Percentiles rank a stretch among this genome's conserved stretches.
These are phyloP conservation scores for Aphanomyces invadans DNA, from an alignment of 352 stramenopile species.

Conservation along the genomic window DNA sequence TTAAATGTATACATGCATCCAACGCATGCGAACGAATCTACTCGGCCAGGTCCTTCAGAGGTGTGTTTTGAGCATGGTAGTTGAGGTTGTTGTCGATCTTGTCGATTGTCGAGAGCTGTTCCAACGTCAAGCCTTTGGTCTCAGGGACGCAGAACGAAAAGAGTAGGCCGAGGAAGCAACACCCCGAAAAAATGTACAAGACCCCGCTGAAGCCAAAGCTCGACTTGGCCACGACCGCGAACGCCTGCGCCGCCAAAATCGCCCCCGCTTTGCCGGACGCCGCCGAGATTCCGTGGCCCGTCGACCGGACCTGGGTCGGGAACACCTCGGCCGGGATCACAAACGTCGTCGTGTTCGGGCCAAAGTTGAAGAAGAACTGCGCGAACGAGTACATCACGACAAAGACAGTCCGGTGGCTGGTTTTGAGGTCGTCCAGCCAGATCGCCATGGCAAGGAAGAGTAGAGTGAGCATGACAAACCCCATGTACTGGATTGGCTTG, in stretches of 20 bases:
- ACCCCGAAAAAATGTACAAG: slow-evolving; percentile 40
- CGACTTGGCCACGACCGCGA: slow-evolving; percentile 38
- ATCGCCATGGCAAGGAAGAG: slow-evolving; percentile 45
- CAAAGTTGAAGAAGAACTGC: slow-evolving; percentile 63
- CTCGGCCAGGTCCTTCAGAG: neutral
- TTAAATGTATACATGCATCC: neutral
- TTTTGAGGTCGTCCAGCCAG: slow-evolving; percentile 40
- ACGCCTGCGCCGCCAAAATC: slow-evolving; percentile 42
- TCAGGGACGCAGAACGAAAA: slow-evolving; percentile 48
- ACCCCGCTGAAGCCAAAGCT: slow-evolving; percentile 39
- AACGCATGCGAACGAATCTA: neutral
- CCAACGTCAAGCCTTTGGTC: slow-evolving; percentile 45
- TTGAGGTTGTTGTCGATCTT: slow-evolving; percentile 15
- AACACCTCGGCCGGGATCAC: slow-evolving; percentile 81
- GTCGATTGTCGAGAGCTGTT: slow-evolving; percentile 29
- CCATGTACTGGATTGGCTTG: slow-evolving; percentile 56
- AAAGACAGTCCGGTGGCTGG: slow-evolving; percentile 32
- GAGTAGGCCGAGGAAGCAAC: slow-evolving; percentile 39
- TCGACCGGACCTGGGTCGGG: slow-evolving; percentile 68
- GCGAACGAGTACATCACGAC: slow-evolving; percentile 47
- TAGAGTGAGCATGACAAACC: slow-evolving; percentile 38
- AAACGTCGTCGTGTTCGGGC: slow-evolving; percentile 75
- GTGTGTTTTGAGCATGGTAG: neutral
- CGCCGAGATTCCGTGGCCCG: slow-evolving; percentile 75
- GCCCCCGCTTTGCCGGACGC: slow-evolving; percentile 66